These are phyloP conservation scores for Neobulgaria alba DNA, from an alignment of 2,329 filamentous ascomycete species.

Conservation along the genomic window DNA sequence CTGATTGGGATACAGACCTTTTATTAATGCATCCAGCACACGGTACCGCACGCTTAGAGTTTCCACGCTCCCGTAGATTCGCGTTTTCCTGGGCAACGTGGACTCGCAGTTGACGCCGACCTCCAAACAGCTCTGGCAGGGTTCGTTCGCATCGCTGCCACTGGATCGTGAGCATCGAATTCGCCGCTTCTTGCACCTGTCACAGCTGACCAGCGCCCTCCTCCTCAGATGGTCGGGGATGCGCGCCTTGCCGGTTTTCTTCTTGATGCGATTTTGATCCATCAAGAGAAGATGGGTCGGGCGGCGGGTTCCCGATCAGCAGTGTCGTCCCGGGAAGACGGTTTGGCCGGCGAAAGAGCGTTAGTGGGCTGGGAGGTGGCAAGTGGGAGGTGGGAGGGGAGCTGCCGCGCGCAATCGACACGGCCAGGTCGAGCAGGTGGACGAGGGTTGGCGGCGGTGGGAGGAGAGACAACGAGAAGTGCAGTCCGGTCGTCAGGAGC, in stretches of 20 bases:
- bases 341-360: too few species aligned
- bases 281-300: conserved; percentile 2
- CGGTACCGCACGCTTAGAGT: conserved; percentile 36
- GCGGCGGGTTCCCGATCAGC: too few species aligned
- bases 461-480: too few species aligned
- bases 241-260: conserved; percentile 27
- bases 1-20: conserved; percentile 33
- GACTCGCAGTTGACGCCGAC: conserved; percentile 34
- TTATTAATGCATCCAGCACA: conserved; percentile 34
- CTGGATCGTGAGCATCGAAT: conserved; percentile 29
- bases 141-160: conserved; percentile 20
- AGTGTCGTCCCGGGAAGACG: too few species aligned
- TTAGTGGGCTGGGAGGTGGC: too few species aligned
- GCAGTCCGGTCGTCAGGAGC: too few species aligned
- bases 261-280: conserved; percentile 12
- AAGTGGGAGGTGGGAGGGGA: too few species aligned
- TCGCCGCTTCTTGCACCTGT: conserved; percentile 31
- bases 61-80: conserved; percentile 38
- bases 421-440: too few species aligned
- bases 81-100: conserved; percentile 35
- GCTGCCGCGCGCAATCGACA: too few species aligned
- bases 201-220: conserved; percentile 30
- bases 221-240: conserved; percentile 30
- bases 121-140: conserved; percentile 33
- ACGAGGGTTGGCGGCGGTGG: too few species aligned